Base-by-base conservation (phyloP, 257 asterid species). In the Coffea canephora region DNA sequence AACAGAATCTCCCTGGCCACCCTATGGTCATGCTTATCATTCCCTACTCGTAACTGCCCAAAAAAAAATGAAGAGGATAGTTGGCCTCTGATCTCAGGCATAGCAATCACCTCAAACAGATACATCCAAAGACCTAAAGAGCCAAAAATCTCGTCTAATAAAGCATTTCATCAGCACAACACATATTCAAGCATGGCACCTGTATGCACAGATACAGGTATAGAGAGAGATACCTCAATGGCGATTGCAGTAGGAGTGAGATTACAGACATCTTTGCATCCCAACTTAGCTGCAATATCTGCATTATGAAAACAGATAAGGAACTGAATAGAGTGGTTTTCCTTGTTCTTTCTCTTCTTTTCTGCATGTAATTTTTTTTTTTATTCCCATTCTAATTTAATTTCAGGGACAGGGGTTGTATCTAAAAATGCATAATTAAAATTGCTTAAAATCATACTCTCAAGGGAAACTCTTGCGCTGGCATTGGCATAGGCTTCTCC, bases 401-500 rank as follows among this genome's bases (percentile, higher is more conserved):
- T 21, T 11, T 39, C 3, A 3, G 23, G 23, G 14, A 11, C 9
- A 21, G 64, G 73, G 41, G 19, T 23, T 71, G 43, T 7, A 31
- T 8, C 31, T 1, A 43, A 21, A 12, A 10, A 73, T 59, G 34
- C 11, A 80, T 19, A 48, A 55, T n/a, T 25, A 0, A 31, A 73
- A 64, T 9, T 77, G 46, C 19, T 41, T 31, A 13, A 78, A 71
- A 52, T 39, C 96, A 21, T 90, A 96, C 97, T 85, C 88, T 91
- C 91, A 25, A 96, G 87, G 78, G 93, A 90, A 66, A 94, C 96
- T 83, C 88, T 88, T 34, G 87, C 92, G 77, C 87, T 90, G 2
- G 97, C 97, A 70, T 90, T 92, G 71, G 87, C 87, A 82, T 96
- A 96, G 54, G 94, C 91, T 82, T 91, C 97, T 45, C 97, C 97